Conservation (phyloP, 805 yeast species). For the Candida koratica region DNA sequence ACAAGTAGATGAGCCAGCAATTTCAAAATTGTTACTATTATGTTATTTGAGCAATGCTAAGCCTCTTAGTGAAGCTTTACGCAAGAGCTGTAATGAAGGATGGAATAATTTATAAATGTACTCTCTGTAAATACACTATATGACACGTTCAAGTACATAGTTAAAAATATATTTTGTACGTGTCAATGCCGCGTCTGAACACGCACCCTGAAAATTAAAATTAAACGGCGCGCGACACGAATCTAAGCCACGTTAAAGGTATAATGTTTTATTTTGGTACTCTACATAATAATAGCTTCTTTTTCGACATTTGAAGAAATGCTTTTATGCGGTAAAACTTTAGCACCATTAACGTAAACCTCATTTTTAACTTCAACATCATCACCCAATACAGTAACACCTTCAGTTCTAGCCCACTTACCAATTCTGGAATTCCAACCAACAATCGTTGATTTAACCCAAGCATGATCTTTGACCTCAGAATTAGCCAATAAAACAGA, state of each 20-base stretch:
- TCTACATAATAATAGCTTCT: conserved; percentile 96
- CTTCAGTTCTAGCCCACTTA: conserved; percentile 98
- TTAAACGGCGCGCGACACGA: too few species aligned
- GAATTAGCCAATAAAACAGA: conserved; percentile 91
- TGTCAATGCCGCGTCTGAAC: too few species aligned
- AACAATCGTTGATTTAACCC: conserved; percentile 95
- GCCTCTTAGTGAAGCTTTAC: conserved; percentile 59
- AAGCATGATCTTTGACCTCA: conserved; percentile 91
- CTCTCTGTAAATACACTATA: not conserved
- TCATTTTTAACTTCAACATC: conserved; percentile 98
- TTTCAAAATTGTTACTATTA: conserved; percentile 64
- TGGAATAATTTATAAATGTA: conserved; percentile 13
- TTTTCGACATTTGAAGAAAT: conserved; percentile 94
- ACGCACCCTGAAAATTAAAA: too few species aligned
- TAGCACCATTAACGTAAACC: conserved; percentile 98
- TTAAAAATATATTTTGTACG: too few species aligned
- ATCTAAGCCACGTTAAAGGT: too few species aligned
- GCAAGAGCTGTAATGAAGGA: conserved; percentile 40
- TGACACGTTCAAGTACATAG: too few species aligned
- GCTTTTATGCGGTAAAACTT: conserved; percentile 97
- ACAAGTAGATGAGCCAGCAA: conserved; percentile 52
- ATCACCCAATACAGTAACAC: conserved; percentile 96
- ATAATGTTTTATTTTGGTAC: too few species aligned
- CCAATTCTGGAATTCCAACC: conserved; percentile 99
- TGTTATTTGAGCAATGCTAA: conserved; percentile 70